Base-by-base conservation (phyloP, 345 rosid genomes). In the Corchorus capsularis region DNA sequence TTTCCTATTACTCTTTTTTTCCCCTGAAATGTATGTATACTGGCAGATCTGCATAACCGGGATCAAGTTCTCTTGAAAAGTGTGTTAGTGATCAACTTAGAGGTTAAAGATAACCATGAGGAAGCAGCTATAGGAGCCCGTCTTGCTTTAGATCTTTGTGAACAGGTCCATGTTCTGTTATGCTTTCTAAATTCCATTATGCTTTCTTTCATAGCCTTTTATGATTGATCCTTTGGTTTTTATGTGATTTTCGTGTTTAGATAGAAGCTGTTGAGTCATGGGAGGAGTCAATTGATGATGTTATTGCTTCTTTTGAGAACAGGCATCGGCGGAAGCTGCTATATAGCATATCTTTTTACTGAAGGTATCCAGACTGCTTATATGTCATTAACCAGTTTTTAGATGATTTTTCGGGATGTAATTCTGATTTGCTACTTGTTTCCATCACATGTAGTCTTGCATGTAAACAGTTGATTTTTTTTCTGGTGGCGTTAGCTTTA, bases 71-170 rank as follows among this genome's bases (percentile, higher is more conserved):
- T 83, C 34, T 76, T 92, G 89, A 96, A 88, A 83, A 79, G 83
- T 22, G 93, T 91, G 39, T 85, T 96, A 72, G 89, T 95, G 75
- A 92, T 95, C 80, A 95, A 95, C 87, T 79, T 96, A 86, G 99
- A 96, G 79, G 99, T 96, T 57, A 96, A 95, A 87, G 99, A 95
- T 74, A 95, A 93, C 84, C 97, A 95, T 52, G 98, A 95, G 77
- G 99, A 93, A 83, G 99, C 99, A 57, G 98, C 99, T 16, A 71
- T 86, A 6, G 99, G 99, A 71, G 98, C 88, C 76, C 90, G 90
- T 55, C 93, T 91, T 46, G 82, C 97, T 56, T 85, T 91, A 77
- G 98, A 94, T 77, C 88, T 94, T 66, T 94, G 98, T 82, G 94
- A 86, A 83, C 93, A 89, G 92, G 97, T 91, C 50, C 66, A 68